These are phyloP conservation scores for Cochlearia excelsa DNA, from an alignment of 345 rosid species.

Conservation along the genomic window DNA sequence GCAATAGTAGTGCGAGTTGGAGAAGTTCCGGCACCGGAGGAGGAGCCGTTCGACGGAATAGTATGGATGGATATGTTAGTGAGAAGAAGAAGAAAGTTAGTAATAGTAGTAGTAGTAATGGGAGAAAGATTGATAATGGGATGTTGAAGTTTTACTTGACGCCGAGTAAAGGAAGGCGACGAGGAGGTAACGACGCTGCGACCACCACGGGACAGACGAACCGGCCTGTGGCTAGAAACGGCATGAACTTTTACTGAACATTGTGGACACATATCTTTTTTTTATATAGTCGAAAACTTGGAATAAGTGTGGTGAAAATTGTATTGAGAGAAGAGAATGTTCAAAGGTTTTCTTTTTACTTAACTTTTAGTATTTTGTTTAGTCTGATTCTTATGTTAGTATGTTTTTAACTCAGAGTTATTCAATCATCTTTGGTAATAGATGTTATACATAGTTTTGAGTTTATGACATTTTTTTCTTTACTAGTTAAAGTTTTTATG, in stretches of 20 bases:
- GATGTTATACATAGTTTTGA: neutral
- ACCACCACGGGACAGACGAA: conserved; percentile 41
- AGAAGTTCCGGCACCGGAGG: conserved; percentile 55
- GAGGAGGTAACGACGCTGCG: conserved; percentile 34
- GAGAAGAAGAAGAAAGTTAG: conserved; percentile 47
- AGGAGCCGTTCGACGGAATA: conserved; percentile 44
- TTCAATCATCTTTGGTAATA: conserved; percentile 12
- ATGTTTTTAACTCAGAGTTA: conserved; percentile 12
- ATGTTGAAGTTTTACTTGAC: conserved; percentile 74
- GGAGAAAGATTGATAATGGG: conserved; percentile 77
- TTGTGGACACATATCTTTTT: conserved; percentile 10
- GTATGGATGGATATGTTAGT: conserved; percentile 52
- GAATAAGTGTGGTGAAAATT: conserved; percentile 26
- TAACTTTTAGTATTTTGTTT: neutral
- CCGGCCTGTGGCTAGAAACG: conserved; percentile 60
- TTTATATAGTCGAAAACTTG: conserved; percentile 14
- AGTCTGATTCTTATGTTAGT: conserved; percentile 15
- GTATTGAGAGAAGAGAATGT: conserved; percentile 2
- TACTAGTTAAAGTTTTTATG: neutral
- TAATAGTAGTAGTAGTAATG: conserved; percentile 34
- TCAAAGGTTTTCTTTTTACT: conserved; percentile 12
- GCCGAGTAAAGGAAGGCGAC: conserved; percentile 65
- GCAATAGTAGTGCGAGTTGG: conserved; percentile 96
- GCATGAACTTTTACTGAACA: conserved; percentile 66
- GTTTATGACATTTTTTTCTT: conserved; percentile 4